Evolutionary conservation across 2,329 filamentous ascomycete genomes (phyloP).

Genomic region (Microdochium nivale): DNA sequence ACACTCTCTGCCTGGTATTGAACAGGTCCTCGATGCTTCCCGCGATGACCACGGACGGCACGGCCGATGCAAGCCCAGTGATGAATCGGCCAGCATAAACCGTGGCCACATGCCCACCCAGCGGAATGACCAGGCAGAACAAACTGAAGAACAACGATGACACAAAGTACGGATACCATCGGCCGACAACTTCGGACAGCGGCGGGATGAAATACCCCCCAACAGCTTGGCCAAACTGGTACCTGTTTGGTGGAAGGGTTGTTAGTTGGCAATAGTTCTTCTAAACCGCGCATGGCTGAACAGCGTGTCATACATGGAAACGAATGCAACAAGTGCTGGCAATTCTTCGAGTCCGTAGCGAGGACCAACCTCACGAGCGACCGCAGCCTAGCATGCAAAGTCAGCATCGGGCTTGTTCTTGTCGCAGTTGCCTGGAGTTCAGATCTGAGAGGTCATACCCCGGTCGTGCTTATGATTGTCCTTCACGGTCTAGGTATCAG

Average conservation of each 20-base stretch:
- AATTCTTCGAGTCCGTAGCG: constrained; percentile 8
- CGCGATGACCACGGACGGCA: constrained; percentile 35
- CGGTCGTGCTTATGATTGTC: not conserved
- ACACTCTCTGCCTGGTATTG: constrained; percentile 32
- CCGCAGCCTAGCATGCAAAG: constrained; percentile 4
- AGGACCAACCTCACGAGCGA: constrained; percentile 8
- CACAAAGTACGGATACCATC: constrained; percentile 22
- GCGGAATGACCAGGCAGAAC: constrained; percentile 27
- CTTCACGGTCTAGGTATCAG: not conserved
- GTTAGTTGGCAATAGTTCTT: not conserved
- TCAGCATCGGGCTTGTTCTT: too few species aligned
- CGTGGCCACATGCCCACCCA: constrained; percentile 22
- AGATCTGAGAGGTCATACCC: too few species aligned
- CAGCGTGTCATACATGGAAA: constrained; percentile 10
- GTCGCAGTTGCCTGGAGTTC: too few species aligned
- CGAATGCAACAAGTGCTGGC: constrained; percentile 13
- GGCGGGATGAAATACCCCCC: constrained; percentile 28
- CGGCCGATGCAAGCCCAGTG: constrained; percentile 34
- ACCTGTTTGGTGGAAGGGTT: constrained; percentile 9
- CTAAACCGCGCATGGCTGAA: not conserved
- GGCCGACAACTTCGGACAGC: constrained; percentile 26
- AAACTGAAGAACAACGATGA: constrained; percentile 21
- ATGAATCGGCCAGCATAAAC: constrained; percentile 29
- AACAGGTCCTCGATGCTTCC: constrained; percentile 42
- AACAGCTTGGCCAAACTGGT: constrained; percentile 26